Conservation (phyloP, 164 flowering plant species). For the Magnolia officinalis region DNA sequence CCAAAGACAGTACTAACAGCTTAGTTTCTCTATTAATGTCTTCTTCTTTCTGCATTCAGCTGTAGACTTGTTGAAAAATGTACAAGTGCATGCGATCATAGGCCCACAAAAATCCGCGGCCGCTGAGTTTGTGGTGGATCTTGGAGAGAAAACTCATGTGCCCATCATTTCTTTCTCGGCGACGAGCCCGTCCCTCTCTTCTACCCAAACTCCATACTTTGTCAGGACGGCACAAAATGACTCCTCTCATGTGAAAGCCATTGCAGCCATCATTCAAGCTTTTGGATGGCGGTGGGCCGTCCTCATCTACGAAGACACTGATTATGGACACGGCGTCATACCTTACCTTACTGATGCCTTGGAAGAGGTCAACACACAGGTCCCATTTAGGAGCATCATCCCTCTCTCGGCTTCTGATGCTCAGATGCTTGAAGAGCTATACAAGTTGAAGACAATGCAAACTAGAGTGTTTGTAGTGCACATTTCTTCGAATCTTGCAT, state of each 20-base stretch:
- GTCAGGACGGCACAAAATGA: conserved; percentile 16
- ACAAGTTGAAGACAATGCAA: conserved; percentile 22
- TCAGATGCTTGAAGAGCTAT: conserved; percentile 18
- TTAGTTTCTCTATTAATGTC: neutral
- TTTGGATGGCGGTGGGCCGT: conserved; percentile 22
- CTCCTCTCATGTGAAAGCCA: conserved; percentile 16
- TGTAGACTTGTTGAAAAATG: conserved; percentile 17
- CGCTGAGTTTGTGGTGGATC: conserved; percentile 10
- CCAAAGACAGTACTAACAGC: neutral
- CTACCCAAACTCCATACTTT: conserved; percentile 20
- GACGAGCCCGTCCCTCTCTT: conserved; percentile 19
- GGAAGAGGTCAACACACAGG: conserved; percentile 6
- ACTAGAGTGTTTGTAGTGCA: conserved; percentile 26
- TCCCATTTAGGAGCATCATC: conserved; percentile 16
- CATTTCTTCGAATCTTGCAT: conserved; percentile 12
- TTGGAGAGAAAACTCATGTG: conserved; percentile 22
- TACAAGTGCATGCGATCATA: conserved; percentile 16
- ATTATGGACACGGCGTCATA: conserved; percentile 18
- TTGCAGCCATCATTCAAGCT: conserved; percentile 14
- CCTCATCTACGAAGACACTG: conserved; percentile 20
- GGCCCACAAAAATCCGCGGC: conserved; percentile 16
- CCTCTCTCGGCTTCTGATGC: conserved; percentile 8
- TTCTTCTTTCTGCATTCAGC: conserved; percentile 5
- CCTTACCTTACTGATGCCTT: conserved; percentile 22
- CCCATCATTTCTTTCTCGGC: conserved; percentile 26